phyloP scores from a whole-genome alignment of 140 eudicot species.

The Erigeron philadelphicus region DNA sequence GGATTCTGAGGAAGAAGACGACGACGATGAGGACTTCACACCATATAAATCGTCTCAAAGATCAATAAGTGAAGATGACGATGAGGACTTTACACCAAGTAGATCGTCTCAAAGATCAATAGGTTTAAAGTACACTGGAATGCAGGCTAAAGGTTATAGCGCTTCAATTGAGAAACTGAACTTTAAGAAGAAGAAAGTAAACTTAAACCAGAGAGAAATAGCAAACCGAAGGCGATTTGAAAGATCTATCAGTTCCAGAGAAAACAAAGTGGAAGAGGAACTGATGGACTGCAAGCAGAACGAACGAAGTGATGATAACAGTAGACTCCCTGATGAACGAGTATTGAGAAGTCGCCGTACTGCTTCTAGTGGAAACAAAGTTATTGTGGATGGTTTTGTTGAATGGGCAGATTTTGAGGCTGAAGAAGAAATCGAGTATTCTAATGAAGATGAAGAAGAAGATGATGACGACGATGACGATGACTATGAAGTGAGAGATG shows the following conservation, averaged over 20 bases:
- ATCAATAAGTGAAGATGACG: constrained; percentile 20
- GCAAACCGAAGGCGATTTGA: constrained; percentile 14
- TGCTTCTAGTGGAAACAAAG: constrained; percentile 14
- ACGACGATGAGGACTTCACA: constrained; percentile 28
- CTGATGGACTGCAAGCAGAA: constrained; percentile 22
- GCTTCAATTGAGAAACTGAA: constrained; percentile 24
- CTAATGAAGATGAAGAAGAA: constrained; percentile 9
- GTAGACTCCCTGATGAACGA: neutral
- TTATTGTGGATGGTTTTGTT: constrained; percentile 17
- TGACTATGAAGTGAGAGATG: constrained; percentile 14
- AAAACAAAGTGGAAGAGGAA: constrained; percentile 29
- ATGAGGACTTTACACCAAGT: constrained; percentile 23
- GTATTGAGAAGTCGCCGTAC: constrained; percentile 24
- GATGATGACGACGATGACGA: neutral
- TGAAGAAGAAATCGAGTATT: constrained; percentile 3
- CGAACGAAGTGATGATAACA: constrained; percentile 22
- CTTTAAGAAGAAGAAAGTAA: constrained; percentile 15
- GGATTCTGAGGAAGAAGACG: constrained; percentile 34
- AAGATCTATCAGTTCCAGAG: constrained; percentile 6
- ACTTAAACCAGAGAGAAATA: constrained; percentile 18
- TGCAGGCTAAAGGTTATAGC: constrained; percentile 15
- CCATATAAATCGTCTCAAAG: neutral
- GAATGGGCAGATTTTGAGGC: constrained; percentile 11
- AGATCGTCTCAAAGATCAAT: constrained; percentile 17
- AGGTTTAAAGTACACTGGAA: constrained; percentile 28